A percentile compares a stretch with the other conserved stretches of the same genome.
Conservation (phyloP, 106 monocot genomes). For the Apostasia ramifera region DNA sequence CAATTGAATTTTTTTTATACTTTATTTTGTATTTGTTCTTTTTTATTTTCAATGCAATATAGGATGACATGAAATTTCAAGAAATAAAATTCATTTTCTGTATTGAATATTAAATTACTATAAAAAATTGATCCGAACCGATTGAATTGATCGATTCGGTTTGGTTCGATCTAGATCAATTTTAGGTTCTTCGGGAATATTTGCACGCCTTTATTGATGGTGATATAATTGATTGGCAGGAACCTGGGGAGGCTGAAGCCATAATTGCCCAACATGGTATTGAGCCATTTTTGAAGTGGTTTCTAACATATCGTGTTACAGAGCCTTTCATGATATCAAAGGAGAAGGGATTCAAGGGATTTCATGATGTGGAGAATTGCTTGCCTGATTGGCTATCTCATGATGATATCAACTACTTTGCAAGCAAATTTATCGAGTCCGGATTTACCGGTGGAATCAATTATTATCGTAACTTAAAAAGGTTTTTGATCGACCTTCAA, state of each 20-base stretch:
- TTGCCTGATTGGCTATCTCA: constrained; percentile 53
- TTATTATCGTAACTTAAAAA: constrained; percentile 56
- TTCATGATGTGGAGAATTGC: constrained; percentile 8
- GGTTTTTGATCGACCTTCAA: constrained; percentile 17
- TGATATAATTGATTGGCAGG: constrained; percentile 14
- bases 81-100: too few species aligned
- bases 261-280: constrained; percentile 28
- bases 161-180: too few species aligned
- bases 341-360: constrained; percentile 16
- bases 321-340: constrained; percentile 18
- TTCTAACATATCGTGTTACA: constrained; percentile 36
- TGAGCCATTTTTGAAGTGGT: constrained; percentile 28
- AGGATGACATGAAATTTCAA: too few species aligned
- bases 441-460: constrained; percentile 62
- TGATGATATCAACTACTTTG: constrained; percentile 41
- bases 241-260: constrained; percentile 32
- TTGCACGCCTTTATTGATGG: not conserved
- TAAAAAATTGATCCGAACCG: too few species aligned
- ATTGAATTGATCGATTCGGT: too few species aligned
- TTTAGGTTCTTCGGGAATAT: too few species aligned
- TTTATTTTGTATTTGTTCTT: too few species aligned
- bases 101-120: too few species aligned
- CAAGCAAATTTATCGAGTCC: constrained; percentile 37
- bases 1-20: too few species aligned
- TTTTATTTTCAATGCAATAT: too few species aligned